A percentile compares a stretch with the other conserved stretches of the same genome.
These are phyloP conservation scores for Planoprotostelium fungivorum DNA, from an alignment of 78 protist species.

Conservation along the genomic window DNA sequence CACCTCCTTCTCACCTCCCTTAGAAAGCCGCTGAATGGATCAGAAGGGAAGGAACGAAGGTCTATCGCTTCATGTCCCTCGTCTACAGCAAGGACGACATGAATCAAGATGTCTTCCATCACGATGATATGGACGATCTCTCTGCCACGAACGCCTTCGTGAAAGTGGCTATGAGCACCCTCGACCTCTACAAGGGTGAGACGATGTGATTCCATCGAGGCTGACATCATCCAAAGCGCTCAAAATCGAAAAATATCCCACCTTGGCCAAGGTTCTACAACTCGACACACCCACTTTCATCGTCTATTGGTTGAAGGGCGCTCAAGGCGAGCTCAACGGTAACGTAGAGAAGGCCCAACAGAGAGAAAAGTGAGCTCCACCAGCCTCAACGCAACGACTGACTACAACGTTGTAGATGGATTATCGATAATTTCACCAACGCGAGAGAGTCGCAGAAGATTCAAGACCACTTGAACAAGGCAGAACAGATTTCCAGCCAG, in stretches of 20 bases:
- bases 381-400: background rate
- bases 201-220: too few species aligned
- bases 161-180: background rate
- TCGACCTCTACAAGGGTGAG: background rate
- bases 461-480: background rate
- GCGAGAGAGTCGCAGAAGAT: background rate
- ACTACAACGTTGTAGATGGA: slow-evolving; percentile 1
- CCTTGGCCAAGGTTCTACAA: background rate
- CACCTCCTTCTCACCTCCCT: background rate
- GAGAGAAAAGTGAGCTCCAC: background rate
- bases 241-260: background rate
- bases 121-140: background rate
- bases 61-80: background rate
- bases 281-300: background rate
- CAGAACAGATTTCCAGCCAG: background rate
- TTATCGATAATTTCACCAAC: background rate
- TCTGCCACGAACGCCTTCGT: background rate
- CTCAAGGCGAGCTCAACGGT: background rate
- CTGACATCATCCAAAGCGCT: background rate
- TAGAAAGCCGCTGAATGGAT: background rate
- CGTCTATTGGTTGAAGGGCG: background rate
- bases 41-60: background rate
- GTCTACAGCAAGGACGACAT: background rate
- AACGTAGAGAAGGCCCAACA: background rate
- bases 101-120: background rate